Evolutionary conservation across 2,329 filamentous ascomycete genomes (phyloP), one percentile per base, ranked within the genome.

Genomic region (Penicillium sp.): DNA sequence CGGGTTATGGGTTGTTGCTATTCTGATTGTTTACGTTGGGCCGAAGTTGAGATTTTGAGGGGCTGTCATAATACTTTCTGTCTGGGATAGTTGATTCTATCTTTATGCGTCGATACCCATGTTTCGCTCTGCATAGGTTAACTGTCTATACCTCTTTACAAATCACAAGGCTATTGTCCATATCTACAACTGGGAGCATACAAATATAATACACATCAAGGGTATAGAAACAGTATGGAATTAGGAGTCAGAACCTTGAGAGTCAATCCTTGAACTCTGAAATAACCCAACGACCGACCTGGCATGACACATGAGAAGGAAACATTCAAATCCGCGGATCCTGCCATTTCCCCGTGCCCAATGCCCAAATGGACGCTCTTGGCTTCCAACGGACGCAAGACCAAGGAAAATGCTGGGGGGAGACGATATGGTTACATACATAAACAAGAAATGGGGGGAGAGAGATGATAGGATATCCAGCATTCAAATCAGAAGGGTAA

Each of bases 21-120:
- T 96, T 37, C 67, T 95, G 71, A 75, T 97, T 63, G 93, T 97
- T 13, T 93, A 93, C 78, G 82, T 93, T 50, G 79, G 91, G 71
- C 93, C 93, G 0, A 97, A 97, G 80, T 76, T 97, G 72, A 83
- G 93, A 69, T 94, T 96, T 70, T 96, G 23, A 56, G 31, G 17
- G 12, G 19, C 6, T 41, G 38, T n/a, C 41, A n/a, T 33, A 2
- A 4, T 17, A 17, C 45, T 33, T 17, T 6, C 29, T 6, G 43
- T 21, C 12, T 48, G 4, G 4, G 15, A 17, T 13, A 25, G 46
- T 23, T 35, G 31, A 35, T 35, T 23, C 13, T 25, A 35, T n/a
- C 31, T 12, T 49, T 27, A 54, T 52, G 46, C 46, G 37, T 49
- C 19, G 40, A 54, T 54, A 48, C 48, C 54, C 54, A 33, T 38